Evolutionary conservation across 495 filamentous ascomycete genomes (phyloP).

Genomic region (Tuber aestivum): DNA sequence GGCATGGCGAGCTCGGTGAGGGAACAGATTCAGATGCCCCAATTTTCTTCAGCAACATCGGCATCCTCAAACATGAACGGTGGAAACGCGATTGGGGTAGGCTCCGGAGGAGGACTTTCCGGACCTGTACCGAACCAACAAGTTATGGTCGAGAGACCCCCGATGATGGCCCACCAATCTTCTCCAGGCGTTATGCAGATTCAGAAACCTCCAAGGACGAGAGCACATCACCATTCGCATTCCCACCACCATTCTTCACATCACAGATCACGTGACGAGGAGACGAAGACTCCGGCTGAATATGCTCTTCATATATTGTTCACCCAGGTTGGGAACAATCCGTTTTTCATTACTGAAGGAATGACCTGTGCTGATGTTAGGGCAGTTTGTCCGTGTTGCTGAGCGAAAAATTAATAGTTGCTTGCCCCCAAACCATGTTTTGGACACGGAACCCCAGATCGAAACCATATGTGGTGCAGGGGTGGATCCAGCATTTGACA

Average conservation of each 20-base stretch:
- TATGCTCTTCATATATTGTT: conserved; percentile 95
- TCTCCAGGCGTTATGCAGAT: conserved; percentile 34
- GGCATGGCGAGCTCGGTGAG: conserved; percentile 18
- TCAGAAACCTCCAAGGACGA: conserved; percentile 35
- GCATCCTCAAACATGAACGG: conserved; percentile 11
- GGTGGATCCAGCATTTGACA: conserved; percentile 85
- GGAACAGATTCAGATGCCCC: conserved; percentile 40
- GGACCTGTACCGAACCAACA: conserved; percentile 15
- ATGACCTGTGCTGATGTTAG: neutral
- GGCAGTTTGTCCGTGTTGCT: conserved; percentile 64
- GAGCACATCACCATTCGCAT: conserved; percentile 67
- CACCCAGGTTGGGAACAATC: conserved; percentile 60
- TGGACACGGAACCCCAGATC: conserved; percentile 70
- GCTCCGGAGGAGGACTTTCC: conserved; percentile 18
- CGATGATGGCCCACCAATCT: conserved; percentile 32
- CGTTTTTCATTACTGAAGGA: neutral
- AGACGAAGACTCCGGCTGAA: conserved; percentile 78
- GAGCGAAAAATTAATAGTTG: conserved; percentile 78
- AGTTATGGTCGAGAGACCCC: conserved; percentile 21
- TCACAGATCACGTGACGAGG: conserved; percentile 53
- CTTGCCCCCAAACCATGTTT: conserved; percentile 46
- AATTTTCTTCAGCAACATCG: conserved; percentile 35
- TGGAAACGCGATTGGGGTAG: conserved; percentile 18
- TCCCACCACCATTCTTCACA: conserved; percentile 64
- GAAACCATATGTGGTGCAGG: conserved; percentile 86